Conservation (phyloP, 106 monocot genomes). For the Allium fistulosum region DNA sequence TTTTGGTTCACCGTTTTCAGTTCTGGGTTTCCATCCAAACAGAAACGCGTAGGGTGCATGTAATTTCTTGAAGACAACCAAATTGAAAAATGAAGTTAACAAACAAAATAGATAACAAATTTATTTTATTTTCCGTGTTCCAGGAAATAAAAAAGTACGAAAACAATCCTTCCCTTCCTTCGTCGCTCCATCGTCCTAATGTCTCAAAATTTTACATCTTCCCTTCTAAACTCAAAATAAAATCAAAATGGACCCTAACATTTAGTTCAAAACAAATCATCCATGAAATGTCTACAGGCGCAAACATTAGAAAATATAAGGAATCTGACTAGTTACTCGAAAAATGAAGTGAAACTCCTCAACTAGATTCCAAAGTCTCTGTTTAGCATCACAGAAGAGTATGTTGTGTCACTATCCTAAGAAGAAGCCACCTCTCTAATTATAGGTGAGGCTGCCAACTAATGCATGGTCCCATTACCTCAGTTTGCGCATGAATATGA, state of each 20-base stretch:
- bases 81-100: too few species aligned
- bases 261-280: neutral
- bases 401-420: neutral
- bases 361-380: conserved; percentile 3
- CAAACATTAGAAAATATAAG: conserved; percentile 1
- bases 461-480: conserved; percentile 1
- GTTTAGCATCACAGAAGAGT: neutral
- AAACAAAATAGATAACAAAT: too few species aligned
- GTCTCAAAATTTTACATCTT: neutral
- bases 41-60: too few species aligned
- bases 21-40: too few species aligned
- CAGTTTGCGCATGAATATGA: neutral
- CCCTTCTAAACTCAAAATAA: neutral
- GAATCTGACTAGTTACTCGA: neutral
- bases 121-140: too few species aligned
- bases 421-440: neutral
- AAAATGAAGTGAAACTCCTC: conserved; percentile 1
- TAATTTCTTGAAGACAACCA: too few species aligned
- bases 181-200: neutral
- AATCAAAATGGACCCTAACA: neutral
- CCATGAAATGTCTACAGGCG: conserved; percentile 8
- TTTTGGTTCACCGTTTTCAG: too few species aligned
- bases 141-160: too few species aligned
- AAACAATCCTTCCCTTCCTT: conserved; percentile 1
- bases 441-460: neutral